Percentiles rank a stretch among this genome's conserved stretches.
Conservation (phyloP, 306 rosid genomes). For the Cucurbita moschata region DNA sequence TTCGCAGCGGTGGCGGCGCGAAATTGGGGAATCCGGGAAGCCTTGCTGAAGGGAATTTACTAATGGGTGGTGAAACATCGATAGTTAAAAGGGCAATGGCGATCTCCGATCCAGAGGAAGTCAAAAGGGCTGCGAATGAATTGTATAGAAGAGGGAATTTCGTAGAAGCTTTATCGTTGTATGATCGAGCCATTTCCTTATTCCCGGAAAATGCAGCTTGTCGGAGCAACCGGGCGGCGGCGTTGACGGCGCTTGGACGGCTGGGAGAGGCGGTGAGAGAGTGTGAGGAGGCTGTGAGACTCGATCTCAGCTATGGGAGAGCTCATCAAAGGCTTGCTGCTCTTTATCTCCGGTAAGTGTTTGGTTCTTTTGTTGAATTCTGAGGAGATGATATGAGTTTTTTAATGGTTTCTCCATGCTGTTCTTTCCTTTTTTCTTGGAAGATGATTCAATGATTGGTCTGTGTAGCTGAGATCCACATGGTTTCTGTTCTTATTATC, state of each 20-base stretch:
- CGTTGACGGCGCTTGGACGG: constrained; percentile 69
- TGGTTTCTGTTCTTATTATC: not conserved
- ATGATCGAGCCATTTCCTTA: constrained; percentile 59
- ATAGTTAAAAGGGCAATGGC: constrained; percentile 22
- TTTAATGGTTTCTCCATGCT: not conserved
- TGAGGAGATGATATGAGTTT: not conserved
- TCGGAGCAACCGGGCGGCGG: constrained; percentile 75
- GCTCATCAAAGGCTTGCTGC: constrained; percentile 80
- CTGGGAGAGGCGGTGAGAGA: constrained; percentile 60
- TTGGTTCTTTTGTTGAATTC: not conserved
- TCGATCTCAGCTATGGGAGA: constrained; percentile 57
- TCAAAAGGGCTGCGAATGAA: constrained; percentile 59
- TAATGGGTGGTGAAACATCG: constrained; percentile 13
- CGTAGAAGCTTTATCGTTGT: constrained; percentile 61
- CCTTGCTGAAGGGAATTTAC: constrained; percentile 11
- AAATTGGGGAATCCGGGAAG: constrained; percentile 16
- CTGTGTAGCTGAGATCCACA: not conserved
- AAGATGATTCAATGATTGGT: not conserved
- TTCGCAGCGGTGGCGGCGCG: constrained; percentile 40
- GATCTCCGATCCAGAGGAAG: constrained; percentile 62
- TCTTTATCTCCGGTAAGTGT: constrained; percentile 61
- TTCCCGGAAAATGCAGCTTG: constrained; percentile 63
- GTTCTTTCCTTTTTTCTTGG: not conserved
- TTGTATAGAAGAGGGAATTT: constrained; percentile 43
- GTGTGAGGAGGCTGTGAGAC: constrained; percentile 74